Conservation (phyloP, 805 yeast species). For the Saturnispora halmiae region DNA sequence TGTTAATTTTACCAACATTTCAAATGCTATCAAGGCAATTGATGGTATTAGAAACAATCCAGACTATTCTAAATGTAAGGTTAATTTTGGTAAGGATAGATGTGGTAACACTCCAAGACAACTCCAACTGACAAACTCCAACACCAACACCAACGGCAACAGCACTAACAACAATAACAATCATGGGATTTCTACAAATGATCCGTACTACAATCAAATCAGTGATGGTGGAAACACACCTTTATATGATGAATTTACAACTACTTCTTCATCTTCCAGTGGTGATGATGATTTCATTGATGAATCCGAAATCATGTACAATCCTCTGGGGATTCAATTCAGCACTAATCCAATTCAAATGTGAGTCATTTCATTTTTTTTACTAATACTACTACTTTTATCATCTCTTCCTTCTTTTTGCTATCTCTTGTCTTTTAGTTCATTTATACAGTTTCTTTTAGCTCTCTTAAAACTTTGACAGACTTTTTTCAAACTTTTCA, state of each 20-base stretch:
- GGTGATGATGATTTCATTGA: constrained; percentile 13
- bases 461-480: neutral
- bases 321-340: constrained; percentile 16
- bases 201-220: neutral
- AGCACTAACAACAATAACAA: constrained; percentile 1
- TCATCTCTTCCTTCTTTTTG: neutral
- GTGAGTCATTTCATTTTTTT: neutral
- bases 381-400: too few relatives aligned
- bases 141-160: neutral
- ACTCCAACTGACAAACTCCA: constrained; percentile 26
- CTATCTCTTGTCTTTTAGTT: neutral
- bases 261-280: too few relatives aligned
- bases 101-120: constrained; percentile 92
- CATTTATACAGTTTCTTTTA: neutral
- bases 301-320: constrained; percentile 12
- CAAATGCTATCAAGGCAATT: constrained; percentile 84
- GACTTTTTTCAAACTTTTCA: neutral
- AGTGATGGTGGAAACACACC: too few relatives aligned
- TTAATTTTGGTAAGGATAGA: constrained; percentile 89
- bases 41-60: constrained; percentile 77
- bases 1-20: constrained; percentile 83
- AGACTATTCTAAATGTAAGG: constrained; percentile 62
- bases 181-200: neutral
- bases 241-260: too few relatives aligned
- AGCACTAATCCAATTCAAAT: neutral